These are phyloP conservation scores for Paraconiothyrium brasiliense DNA, from an alignment of 2,329 filamentous ascomycete species.

Conservation along the genomic window DNA sequence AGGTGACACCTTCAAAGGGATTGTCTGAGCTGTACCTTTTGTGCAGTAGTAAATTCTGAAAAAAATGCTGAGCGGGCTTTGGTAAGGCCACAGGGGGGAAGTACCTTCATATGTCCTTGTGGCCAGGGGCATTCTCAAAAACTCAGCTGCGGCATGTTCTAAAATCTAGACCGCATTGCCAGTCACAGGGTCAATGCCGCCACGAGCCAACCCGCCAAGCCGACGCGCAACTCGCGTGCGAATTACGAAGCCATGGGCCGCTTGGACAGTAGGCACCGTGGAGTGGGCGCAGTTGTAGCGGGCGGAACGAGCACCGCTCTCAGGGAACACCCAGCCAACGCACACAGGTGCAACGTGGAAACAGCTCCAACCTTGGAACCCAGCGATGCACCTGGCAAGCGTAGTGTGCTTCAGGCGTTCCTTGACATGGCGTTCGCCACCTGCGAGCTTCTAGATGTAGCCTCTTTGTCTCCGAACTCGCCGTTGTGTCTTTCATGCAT, in stretches of 20 bases:
- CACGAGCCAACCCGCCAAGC: conserved; percentile 31
- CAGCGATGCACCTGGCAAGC: neutral
- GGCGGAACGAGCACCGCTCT: no score
- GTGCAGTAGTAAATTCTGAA: conserved; percentile 3
- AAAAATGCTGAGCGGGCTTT: conserved; percentile 10
- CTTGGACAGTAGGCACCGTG: neutral
- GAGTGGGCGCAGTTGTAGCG: neutral
- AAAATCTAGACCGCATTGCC: conserved; percentile 35
- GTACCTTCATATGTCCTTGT: conserved; percentile 37
- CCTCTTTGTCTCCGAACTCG: neutral
- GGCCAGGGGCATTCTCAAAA: neutral
- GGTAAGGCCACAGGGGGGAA: conserved; percentile 26
- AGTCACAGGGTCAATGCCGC: conserved; percentile 37
- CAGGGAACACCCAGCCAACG: neutral
- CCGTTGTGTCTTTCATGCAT: neutral
- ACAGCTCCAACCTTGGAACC: neutral
- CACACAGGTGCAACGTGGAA: conserved; percentile 1
- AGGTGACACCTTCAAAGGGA: neutral
- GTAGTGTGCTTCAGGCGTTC: neutral
- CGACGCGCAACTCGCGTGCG: conserved; percentile 14
- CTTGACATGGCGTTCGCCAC: neutral
- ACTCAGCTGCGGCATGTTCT: conserved; percentile 31
- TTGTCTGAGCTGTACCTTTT: conserved; percentile 7
- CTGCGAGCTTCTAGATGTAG: neutral
- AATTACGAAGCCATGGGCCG: conserved; percentile 7